Conservation (phyloP, 2,329 filamentous ascomycete genomes). For the Alternaria viburni region DNA sequence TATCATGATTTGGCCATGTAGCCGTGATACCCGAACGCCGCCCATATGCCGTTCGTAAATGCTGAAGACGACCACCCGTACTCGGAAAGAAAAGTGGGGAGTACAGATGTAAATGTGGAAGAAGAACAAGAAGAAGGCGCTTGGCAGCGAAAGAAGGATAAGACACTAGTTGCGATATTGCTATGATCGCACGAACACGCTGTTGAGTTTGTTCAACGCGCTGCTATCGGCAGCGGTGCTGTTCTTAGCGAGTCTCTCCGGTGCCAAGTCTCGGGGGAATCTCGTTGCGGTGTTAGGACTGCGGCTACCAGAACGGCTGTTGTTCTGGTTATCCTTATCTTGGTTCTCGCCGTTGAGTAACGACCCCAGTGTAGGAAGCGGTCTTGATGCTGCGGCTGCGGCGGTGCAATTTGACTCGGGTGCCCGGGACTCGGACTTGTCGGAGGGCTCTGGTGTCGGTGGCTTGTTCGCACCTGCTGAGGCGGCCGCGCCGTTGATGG, state of each 20-base stretch:
- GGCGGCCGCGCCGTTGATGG: constrained; percentile 38
- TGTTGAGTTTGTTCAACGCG: constrained; percentile 44
- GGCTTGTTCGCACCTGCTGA: constrained; percentile 34
- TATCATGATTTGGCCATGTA: not conserved
- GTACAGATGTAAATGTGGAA: not conserved
- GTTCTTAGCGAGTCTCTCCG: constrained; percentile 40
- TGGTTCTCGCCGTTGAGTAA: constrained; percentile 41
- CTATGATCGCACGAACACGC: constrained; percentile 41
- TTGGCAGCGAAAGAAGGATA: not conserved
- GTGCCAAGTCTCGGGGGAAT: constrained; percentile 40
- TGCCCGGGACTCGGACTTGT: constrained; percentile 53
- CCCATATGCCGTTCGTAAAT: constrained; percentile 36
- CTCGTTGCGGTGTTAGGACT: constrained; percentile 46
- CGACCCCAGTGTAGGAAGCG: constrained; percentile 55
- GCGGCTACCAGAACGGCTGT: constrained; percentile 51
- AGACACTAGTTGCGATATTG: not conserved
- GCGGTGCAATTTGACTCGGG: constrained; percentile 39
- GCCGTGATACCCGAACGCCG: constrained; percentile 28
- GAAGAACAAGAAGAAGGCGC: not conserved
- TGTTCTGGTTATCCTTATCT: constrained; percentile 39
- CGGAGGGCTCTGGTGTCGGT: constrained; percentile 37
- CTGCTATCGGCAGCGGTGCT: constrained; percentile 39
- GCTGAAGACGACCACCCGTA: constrained; percentile 15
- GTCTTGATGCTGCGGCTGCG: constrained; percentile 37
- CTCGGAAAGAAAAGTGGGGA: constrained; percentile 1